Base-by-base conservation (phyloP, 192 early-diverging fungal genomes). In the Coemansia sp. region DNA sequence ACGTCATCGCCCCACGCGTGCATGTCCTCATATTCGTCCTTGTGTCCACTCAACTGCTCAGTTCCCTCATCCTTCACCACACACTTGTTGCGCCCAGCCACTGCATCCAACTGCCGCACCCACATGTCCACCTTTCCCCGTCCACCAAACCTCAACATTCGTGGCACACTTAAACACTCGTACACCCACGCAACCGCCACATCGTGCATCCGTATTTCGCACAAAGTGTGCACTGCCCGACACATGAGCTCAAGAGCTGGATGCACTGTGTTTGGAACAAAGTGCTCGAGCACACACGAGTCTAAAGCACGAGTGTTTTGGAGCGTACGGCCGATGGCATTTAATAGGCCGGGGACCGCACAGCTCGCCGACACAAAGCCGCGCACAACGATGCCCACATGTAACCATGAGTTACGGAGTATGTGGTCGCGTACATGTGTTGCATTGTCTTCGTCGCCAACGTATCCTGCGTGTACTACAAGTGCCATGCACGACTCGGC, bases 181-280 rank as follows among this genome's bases (percentile, higher is more conserved):
- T 78, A 65, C 28, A 68, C 40, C 69, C 69, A 72, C 12, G 5
- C 44, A 15, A 78, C 17, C 21, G 75, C 75, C 4, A 17, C n/a
- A 3, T 47, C 49, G 2, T 57, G 60, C 53, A 72, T 40, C 2
- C 75, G 69, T 1, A 67, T 60, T 3, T 60, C 62, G 3, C 47
- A n/a, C 17, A 71, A 21, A 2, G 55, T 38, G 15, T 68, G 65
- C 4, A 65, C 61, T 11, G 59, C 57, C 17, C 65, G 60, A 8
- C 62, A 55, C 36, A 78, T 22, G 51, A 78, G 62, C 65, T 64
- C 69, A n/a, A 52, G 44, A 44, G 37, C 40, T 3, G 40, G 40
- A 1, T n/a, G 52, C 48, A 63, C 56, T n/a, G 42, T n/a, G 20
- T 53, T 52, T 22, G 19, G 36, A 23, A 42, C 38, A 12, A 2